Percentiles rank a stretch among this genome's conserved stretches.
phyloP scores from a whole-genome alignment of 208 protist genomes.

The Plasmodiophora brassicae region DNA sequence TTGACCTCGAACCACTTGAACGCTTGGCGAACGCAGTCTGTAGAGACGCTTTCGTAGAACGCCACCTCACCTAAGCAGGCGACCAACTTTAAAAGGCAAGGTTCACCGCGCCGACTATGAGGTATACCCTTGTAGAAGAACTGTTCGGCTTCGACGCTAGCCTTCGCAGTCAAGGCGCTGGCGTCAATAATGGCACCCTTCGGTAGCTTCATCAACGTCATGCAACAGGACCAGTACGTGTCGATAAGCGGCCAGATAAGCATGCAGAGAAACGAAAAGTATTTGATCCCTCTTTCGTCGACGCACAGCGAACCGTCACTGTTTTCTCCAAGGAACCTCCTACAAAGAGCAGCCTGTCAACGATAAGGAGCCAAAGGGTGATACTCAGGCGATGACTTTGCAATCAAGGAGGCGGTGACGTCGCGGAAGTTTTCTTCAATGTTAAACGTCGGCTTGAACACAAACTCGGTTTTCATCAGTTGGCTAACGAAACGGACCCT shows the following conservation, averaged over 20 bases:
- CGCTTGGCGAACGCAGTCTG: background rate
- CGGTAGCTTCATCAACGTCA: background rate
- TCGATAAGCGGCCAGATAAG: slow-evolving; percentile 26
- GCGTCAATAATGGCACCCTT: background rate
- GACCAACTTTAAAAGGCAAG: background rate
- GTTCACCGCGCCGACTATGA: background rate
- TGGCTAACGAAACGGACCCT: background rate
- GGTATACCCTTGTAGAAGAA: background rate
- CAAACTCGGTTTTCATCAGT: background rate
- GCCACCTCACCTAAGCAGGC: slow-evolving; percentile 21
- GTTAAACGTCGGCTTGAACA: slow-evolving; percentile 9
- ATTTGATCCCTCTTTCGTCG: background rate
- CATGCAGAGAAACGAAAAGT: slow-evolving; percentile 17
- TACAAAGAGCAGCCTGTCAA: too few relatives aligned
- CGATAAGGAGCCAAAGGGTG: too few relatives aligned
- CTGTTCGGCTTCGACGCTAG: background rate
- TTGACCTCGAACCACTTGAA: slow-evolving; percentile 29
- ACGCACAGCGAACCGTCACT: background rate
- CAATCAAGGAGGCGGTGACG: background rate
- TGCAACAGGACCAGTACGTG: background rate
- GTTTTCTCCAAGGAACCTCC: background rate
- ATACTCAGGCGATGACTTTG: background rate
- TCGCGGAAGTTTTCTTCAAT: slow-evolving; percentile 16
- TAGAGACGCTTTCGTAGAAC: slow-evolving; percentile 22
- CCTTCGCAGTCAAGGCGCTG: background rate